Conservation (phyloP, 1,284 basidiomycete genomes). For the Pascua guehoae region DNA sequence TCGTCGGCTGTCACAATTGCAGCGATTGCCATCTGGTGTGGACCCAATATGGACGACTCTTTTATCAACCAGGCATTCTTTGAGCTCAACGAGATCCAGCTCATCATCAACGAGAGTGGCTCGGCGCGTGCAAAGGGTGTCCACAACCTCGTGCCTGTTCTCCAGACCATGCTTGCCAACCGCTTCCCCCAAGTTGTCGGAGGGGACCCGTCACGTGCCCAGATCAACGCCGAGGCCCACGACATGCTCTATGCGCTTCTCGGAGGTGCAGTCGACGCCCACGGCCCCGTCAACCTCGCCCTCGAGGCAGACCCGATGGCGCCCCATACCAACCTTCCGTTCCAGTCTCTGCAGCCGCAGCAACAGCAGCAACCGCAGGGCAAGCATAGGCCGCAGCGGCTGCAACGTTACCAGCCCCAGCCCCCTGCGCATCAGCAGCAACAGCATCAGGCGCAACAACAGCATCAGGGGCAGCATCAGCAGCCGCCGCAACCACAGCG, state of each 20-base stretch:
- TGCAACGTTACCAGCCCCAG: constrained; percentile 2
- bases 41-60: constrained; percentile 29
- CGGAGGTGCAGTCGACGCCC: constrained; percentile 36
- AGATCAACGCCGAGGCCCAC: constrained; percentile 28
- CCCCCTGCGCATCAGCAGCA: constrained; percentile 3
- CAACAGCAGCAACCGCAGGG: constrained; percentile 2
- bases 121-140: constrained; percentile 14
- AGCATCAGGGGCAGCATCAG: constrained; percentile 1
- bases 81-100: constrained; percentile 33
- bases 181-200: constrained; percentile 37
- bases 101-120: constrained; percentile 35
- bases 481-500: background rate
- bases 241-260: constrained; percentile 44
- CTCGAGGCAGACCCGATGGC: background rate
- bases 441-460: constrained; percentile 4
- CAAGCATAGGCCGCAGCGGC: background rate
- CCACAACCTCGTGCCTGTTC: constrained; percentile 32
- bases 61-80: constrained; percentile 32
- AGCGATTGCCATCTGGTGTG: constrained; percentile 41
- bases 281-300: background rate
- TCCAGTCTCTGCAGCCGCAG: background rate
- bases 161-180: constrained; percentile 32
- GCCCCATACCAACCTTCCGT: background rate
- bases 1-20: constrained; percentile 40
- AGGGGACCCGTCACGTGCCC: constrained; percentile 9